Base-by-base conservation (phyloP, 2,329 filamentous ascomycete species). In the Zalaria sp. region DNA sequence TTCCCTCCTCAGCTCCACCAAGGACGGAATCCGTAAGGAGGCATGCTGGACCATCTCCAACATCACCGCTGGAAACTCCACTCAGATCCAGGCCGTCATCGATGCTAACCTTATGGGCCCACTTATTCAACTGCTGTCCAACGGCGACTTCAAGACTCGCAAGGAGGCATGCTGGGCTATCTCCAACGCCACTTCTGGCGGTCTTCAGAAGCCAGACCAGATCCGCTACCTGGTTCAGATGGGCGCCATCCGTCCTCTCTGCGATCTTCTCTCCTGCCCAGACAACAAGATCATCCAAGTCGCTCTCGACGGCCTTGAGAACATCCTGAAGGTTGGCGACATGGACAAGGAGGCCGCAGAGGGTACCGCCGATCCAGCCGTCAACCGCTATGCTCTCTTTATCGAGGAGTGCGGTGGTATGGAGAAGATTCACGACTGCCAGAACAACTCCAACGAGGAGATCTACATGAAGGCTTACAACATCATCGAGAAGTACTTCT, bases 391-490 rank as follows among this genome's bases (percentile, higher is more conserved):
- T 57, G 91, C 91, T 37, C 76, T 98, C 49, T 96, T 93, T 67
- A 98, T 98, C 52, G 91, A 98, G 68, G 91, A 98, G 67, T 93
- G 88, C 53, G 86, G 87, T 57, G 91, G 91, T 51, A 98, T 98
- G 91, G 91, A 96, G 72, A 96, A 96, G 81, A 96, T 98, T 54
- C 91, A 98, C 68, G 89, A 96, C 55, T 96, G 91, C 77, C 91
- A 98, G 73, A 95, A 93, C 72, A 98, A 98, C 57, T 89, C 89
- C 71, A 98, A 98, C 68, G 91, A 98, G 69, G 91, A 98, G 68
- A 98, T 98, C 55, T 98, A 98, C 75, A 96, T 98, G 89, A 98
- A 98, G 79, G 91, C 91, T 0, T 98, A 96, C 75, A 96, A 93
- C 75, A 98, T 98, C 66, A 98, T 98, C 53, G 91, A 98, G 75